phyloP scores from a whole-genome alignment of 345 rosid genomes.

The Anacardium occidentale region DNA sequence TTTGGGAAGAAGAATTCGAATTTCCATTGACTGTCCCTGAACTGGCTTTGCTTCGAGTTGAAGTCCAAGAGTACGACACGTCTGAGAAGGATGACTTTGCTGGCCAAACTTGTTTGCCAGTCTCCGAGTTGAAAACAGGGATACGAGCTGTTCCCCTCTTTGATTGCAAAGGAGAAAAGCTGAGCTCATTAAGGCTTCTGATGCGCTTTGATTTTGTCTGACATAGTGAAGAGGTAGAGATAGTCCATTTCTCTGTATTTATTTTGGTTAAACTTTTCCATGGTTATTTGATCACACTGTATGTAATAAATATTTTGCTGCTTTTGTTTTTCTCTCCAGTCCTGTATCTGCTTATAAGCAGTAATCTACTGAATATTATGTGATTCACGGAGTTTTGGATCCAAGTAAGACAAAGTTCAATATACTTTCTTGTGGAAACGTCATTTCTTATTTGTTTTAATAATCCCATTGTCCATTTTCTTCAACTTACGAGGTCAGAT shows the following conservation, averaged over 20 bases:
- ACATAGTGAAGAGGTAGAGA: neutral
- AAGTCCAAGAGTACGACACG: slow-evolving; percentile 43
- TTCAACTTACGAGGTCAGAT: no score
- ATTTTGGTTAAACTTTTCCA: neutral
- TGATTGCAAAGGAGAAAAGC: slow-evolving; percentile 27
- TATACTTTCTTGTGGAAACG: no score
- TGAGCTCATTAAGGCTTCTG: slow-evolving; percentile 37
- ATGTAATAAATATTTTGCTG: neutral
- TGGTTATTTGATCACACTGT: neutral
- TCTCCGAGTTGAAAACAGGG: slow-evolving; percentile 34
- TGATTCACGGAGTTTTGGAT: no score
- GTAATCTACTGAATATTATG: no score
- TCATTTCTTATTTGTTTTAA: no score
- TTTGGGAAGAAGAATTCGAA: slow-evolving; percentile 42
- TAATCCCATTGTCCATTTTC: no score
- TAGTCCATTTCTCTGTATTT: neutral
- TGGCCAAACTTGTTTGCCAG: slow-evolving; percentile 45
- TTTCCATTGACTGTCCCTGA: slow-evolving; percentile 44
- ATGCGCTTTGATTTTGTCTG: slow-evolving; percentile 36
- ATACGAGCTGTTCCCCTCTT: slow-evolving; percentile 39
- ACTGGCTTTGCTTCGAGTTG: slow-evolving; percentile 37
- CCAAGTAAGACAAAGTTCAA: no score
- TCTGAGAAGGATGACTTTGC: slow-evolving; percentile 45
- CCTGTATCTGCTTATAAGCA: no score
- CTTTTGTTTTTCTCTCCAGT: neutral